A percentile compares a stretch with the other conserved stretches of the same genome.
Conservation (phyloP, 805 yeast species). For the Candida yuanshanica region DNA sequence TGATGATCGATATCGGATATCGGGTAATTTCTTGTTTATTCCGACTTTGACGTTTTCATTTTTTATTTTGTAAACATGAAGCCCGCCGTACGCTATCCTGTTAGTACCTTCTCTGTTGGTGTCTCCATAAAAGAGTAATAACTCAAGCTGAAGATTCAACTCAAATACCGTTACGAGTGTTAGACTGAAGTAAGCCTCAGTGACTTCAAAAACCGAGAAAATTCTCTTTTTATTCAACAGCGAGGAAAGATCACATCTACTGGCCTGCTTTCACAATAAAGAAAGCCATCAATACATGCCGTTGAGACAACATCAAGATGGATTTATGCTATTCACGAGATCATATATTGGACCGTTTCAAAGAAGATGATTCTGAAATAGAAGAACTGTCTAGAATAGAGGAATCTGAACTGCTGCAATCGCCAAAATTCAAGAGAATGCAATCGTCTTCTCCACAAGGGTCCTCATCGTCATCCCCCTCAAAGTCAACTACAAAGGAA, state of each 20-base stretch:
- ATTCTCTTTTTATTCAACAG: no score
- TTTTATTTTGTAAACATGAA: not conserved
- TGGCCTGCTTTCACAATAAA: not conserved
- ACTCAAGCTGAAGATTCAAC: no score
- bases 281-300: not conserved
- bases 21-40: not conserved
- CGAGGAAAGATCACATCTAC: no score
- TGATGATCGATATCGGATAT: no score
- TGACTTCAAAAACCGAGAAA: no score
- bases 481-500: slow-evolving; percentile 13
- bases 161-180: no score
- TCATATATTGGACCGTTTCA: slow-evolving; percentile 19
- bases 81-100: no score
- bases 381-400: slow-evolving; percentile 21
- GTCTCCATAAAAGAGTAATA: no score
- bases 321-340: slow-evolving; percentile 13
- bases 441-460: slow-evolving; percentile 22
- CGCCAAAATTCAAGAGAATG: slow-evolving; percentile 22
- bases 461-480: slow-evolving; percentile 19
- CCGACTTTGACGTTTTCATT: slow-evolving; percentile 1
- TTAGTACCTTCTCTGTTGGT: no score
- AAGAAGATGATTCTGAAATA: slow-evolving; percentile 19
- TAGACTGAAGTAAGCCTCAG: no score
- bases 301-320: slow-evolving; percentile 5
- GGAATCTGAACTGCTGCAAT: slow-evolving; percentile 21